These are phyloP conservation scores for Solanum pennellii DNA, from an alignment of 257 asterid species.

Conservation along the genomic window DNA sequence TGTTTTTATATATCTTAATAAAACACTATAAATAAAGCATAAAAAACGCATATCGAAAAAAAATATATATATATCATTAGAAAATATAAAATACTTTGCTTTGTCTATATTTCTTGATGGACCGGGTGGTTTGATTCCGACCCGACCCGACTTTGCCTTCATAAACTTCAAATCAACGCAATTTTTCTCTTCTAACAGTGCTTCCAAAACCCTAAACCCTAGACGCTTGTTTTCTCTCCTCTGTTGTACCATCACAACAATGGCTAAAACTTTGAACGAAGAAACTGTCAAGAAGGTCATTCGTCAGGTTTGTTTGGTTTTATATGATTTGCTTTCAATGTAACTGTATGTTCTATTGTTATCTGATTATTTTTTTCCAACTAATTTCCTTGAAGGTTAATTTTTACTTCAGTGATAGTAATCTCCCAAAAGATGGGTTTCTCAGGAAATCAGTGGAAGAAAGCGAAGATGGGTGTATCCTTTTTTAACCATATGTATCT, in stretches of 20 bases:
- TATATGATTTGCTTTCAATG: neutral
- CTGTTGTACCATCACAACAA: neutral
- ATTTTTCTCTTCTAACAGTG: neutral
- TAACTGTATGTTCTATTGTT: neutral
- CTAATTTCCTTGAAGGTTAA: slow-evolving; percentile 55
- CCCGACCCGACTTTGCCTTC: neutral
- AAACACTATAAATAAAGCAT: no score
- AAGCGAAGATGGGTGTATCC: slow-evolving; percentile 91
- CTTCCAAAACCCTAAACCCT: slow-evolving; percentile 43
- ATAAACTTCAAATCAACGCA: neutral
- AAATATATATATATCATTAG: no score
- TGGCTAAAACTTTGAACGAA: slow-evolving; percentile 56
- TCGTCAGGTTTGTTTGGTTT: slow-evolving; percentile 50
- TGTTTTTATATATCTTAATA: no score
- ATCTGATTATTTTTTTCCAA: neutral
- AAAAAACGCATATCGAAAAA: no score
- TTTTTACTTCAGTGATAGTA: slow-evolving; percentile 93
- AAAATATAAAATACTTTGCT: neutral
- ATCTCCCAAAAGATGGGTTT: slow-evolving; percentile 83
- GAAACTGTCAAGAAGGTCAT: slow-evolving; percentile 77
- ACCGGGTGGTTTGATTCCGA: neutral
- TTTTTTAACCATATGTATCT: neutral
- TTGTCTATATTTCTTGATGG: neutral
- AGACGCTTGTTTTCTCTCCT: neutral
- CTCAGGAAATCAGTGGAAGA: slow-evolving; percentile 53